Conservation (phyloP, 257 asterid species). For the Pogostemon cablin region DNA sequence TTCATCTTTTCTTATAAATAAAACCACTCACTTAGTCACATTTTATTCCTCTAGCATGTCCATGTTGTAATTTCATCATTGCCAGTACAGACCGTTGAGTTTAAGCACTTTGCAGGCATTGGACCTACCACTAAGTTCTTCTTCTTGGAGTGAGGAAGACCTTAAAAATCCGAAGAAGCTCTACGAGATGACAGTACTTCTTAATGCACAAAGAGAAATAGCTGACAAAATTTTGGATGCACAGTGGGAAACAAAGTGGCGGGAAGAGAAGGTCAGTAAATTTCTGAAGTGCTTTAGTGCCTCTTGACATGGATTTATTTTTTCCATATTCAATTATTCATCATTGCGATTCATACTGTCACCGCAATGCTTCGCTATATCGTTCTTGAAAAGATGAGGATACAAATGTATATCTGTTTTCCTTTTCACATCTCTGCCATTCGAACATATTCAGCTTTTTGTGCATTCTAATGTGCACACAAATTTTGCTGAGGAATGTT, state of each 20-base stretch:
- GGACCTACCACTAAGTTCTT: constrained; percentile 75
- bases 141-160: constrained; percentile 89
- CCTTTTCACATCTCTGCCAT: too few species aligned
- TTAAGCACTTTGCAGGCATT: constrained; percentile 58
- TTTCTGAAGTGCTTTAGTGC: not conserved
- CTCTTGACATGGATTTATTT: not conserved
- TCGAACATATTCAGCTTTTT: too few species aligned
- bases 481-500: constrained; percentile 17
- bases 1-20: not conserved
- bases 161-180: constrained; percentile 88
- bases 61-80: not conserved
- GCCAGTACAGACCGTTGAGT: too few species aligned
- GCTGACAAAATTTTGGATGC: constrained; percentile 77
- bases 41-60: not conserved
- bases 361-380: not conserved
- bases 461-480: not conserved
- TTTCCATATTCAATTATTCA: too few species aligned
- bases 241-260: constrained; percentile 96
- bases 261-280: constrained; percentile 73
- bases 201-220: constrained; percentile 86
- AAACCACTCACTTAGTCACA: not conserved
- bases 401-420: too few species aligned
- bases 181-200: constrained; percentile 89
- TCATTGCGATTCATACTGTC: too few species aligned
- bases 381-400: too few species aligned